Evolutionary conservation across 1,284 basidiomycete species (phyloP), one percentile per base, ranked within the genome.

Genomic region (Trichosporon faecale): DNA sequence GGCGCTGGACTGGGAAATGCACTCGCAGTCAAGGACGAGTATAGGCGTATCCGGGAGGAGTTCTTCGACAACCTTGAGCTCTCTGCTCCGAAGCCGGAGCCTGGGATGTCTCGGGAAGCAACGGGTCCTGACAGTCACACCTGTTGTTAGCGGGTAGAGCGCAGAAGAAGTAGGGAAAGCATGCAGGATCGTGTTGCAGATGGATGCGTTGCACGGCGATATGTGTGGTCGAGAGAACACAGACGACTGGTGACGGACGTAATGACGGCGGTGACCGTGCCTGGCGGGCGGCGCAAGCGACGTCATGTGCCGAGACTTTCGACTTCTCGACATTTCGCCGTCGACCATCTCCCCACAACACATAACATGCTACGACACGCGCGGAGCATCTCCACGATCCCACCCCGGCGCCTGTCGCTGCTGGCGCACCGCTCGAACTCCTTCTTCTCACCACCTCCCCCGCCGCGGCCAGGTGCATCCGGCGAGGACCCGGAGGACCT

Each of bases 401-500:
- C 49, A 25, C 35, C 33, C 12, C 49, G 49, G 49, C 49, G 49
- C 18, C 31, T 52, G 25, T 61, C 57, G 44, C 66, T 68, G 14
- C 63, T 68, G 35, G 35, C 55, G n/a, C 46, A 65, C 52, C 64
- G 46, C 23, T 33, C 68, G 11, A 25, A 12, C 49, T 52, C 49
- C 21, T 52, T 52, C 49, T 52, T 52, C 49, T 25, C 49, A 6
- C 49, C 49, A 2, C 49, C 49, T 3, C 49, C 49, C 2, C 49
- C 49, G 11, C 49, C 49, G 12, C 49, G 49, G 21, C 49, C 49
- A 23, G 49, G 49, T 3, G 49, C 49, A 18, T 12, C 49, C 2
- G 49, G 49, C n/a, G 23, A 52, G 21, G 63, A 55, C 21, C 70
- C 73, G 23, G 68, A 70, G 8, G 57, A 61, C 29, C 76, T 76